Percentiles rank a stretch among this genome's conserved stretches.
phyloP scores from a whole-genome alignment of 192 early-diverging fungal species.

The Coemansia furcata region DNA sequence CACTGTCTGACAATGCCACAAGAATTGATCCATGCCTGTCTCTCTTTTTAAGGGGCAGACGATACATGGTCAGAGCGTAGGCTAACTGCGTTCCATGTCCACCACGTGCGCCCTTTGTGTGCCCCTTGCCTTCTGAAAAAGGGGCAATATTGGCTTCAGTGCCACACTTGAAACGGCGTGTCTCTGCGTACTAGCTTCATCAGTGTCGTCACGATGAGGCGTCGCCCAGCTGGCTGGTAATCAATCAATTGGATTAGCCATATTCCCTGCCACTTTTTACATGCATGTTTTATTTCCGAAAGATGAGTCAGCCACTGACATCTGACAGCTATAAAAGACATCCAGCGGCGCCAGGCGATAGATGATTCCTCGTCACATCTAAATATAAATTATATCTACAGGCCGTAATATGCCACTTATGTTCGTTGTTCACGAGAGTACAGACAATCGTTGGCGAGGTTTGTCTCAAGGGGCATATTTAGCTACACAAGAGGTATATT shows the following conservation, averaged over 20 bases:
- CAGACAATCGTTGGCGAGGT: too few relatives aligned
- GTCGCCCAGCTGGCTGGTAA: not conserved
- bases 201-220: not conserved
- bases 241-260: not conserved
- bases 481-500: too few relatives aligned
- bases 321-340: too few relatives aligned
- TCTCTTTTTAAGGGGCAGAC: not conserved
- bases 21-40: not conserved
- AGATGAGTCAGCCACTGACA: too few relatives aligned
- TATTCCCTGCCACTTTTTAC: too few relatives aligned
- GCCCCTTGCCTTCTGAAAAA: not conserved
- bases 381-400: too few relatives aligned
- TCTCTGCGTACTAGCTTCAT: not conserved
- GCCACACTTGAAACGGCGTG: not conserved
- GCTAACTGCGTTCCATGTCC: not conserved
- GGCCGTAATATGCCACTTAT: too few relatives aligned
- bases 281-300: too few relatives aligned
- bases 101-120: not conserved
- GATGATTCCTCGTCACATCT: too few relatives aligned
- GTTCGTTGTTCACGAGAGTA: too few relatives aligned
- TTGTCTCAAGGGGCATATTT: too few relatives aligned
- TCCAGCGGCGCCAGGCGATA: too few relatives aligned
- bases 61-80: not conserved
- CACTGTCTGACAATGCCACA: not conserved
- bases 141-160: not conserved